phyloP scores from a whole-genome alignment of 1,139 yeast genomes.

The Hemisphaericaspora xylofermentans region DNA sequence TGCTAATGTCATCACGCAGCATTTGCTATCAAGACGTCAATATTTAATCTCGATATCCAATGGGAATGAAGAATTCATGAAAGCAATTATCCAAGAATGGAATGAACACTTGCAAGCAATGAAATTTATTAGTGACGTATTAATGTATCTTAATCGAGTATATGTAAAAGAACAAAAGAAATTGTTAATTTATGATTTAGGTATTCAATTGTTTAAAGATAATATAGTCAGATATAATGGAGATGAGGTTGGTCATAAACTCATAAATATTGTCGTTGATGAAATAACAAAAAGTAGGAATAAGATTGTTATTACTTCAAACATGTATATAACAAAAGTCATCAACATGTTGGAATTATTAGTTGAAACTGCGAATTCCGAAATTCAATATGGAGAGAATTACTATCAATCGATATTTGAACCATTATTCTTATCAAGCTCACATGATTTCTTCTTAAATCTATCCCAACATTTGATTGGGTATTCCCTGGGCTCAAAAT shows the following conservation, averaged over 20 bases:
- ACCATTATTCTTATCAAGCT: slow-evolving; percentile 54
- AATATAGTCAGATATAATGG: slow-evolving; percentile 39
- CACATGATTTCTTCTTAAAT: slow-evolving; percentile 54
- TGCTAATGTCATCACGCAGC: slow-evolving; percentile 47
- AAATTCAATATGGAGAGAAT: slow-evolving; percentile 43
- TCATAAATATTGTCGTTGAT: slow-evolving; percentile 51
- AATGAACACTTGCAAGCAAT: slow-evolving; percentile 70
- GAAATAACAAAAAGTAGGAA: slow-evolving; percentile 62
- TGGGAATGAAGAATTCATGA: slow-evolving; percentile 41
- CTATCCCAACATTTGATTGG: slow-evolving; percentile 45
- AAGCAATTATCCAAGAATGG: slow-evolving; percentile 60
- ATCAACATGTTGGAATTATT: slow-evolving; percentile 68
- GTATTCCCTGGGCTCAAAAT: slow-evolving; percentile 46
- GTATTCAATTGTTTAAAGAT: slow-evolving; percentile 59
- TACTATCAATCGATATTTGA: slow-evolving; percentile 69
- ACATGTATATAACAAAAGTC: slow-evolving; percentile 57
- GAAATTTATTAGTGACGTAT: slow-evolving; percentile 80
- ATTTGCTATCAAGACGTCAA: slow-evolving; percentile 39
- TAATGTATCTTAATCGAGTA: slow-evolving; percentile 85
- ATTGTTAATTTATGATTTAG: slow-evolving; percentile 73
- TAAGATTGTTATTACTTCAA: slow-evolving; percentile 57
- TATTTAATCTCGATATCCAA: slow-evolving; percentile 20
- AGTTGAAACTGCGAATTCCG: slow-evolving; percentile 42
- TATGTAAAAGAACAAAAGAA: slow-evolving; percentile 72
- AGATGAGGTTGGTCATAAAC: slow-evolving; percentile 50